Base-by-base conservation (phyloP, 306 rosid genomes). In the Psophocarpus tetragonolobus region DNA sequence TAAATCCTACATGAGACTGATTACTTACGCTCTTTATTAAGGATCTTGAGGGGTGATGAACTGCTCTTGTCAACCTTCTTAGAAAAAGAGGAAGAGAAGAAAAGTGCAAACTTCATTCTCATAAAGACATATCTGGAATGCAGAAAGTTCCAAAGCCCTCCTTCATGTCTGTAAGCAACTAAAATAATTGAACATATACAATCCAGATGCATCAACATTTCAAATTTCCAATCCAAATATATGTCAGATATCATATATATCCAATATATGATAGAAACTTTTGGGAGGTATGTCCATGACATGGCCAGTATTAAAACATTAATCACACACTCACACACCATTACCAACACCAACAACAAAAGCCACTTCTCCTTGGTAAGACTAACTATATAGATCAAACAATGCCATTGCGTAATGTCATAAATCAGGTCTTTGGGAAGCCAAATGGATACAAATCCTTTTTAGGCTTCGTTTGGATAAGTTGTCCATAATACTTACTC, bases 71-170 rank as follows among this genome's bases (percentile, higher is more conserved):
- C 66, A 47, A 84, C 73, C 67, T 65, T 87, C 83, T 74, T 32
- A 17, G 38, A 61, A 56, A 87, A 74, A 68, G 87, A 76, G 47
- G 92, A 60, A 60, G 67, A 87, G 80, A 83, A 80, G 73, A 83
- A 80, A 51, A 63, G 81, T 1, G 88, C 86, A 66, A 84, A 74
- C 80, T 68, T 86, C 81, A 79, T 83, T 81, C 88, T 87, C 75
- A 80, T 79, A n/a, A 86, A 76, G 63, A 86, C 83, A 75, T 87
- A 78, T 85, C 56, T 87, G 35, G 98, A 85, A 76, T 63, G 87
- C 86, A 92, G 72, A 88, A 96, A 87, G 15, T 83, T 91, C 61
- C 85, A 64, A 78, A 96, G 88, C 63, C 99, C 98, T 73, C 97
- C 98, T 90, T 92, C 98, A 85, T 91, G 90, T 84, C 99, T 96